Percentiles rank a stretch among this genome's conserved stretches.
phyloP scores from a whole-genome alignment of 208 protist genomes.

The Crithidia mellificae region DNA sequence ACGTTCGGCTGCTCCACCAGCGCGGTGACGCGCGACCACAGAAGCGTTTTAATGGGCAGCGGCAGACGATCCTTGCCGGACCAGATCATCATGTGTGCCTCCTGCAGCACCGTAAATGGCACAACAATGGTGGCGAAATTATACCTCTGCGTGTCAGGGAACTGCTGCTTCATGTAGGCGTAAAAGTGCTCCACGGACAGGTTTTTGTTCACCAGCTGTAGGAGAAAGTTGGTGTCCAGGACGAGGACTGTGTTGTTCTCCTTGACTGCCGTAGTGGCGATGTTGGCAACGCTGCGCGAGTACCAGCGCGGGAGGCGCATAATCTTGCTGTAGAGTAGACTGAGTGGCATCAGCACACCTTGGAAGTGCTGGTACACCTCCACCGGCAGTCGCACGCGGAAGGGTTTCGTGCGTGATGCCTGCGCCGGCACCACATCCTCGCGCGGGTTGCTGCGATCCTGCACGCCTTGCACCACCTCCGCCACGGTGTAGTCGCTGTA shows the following conservation, averaged over 20 bases:
- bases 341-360: conserved; percentile 49
- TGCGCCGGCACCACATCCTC: not conserved
- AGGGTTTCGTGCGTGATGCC: conserved; percentile 25
- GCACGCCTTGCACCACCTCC: conserved; percentile 63
- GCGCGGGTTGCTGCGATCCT: conserved; percentile 50
- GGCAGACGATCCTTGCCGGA: conserved; percentile 34
- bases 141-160: conserved; percentile 42
- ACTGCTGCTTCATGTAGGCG: conserved; percentile 50
- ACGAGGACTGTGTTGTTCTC: conserved; percentile 50
- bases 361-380: conserved; percentile 60
- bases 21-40: conserved; percentile 72
- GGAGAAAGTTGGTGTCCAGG: conserved; percentile 85
- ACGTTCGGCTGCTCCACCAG: conserved; percentile 56
- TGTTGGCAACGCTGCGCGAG: conserved; percentile 36
- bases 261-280: conserved; percentile 45
- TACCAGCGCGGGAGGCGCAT: conserved; percentile 55
- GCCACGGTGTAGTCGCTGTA: conserved; percentile 55
- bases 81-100: conserved; percentile 75
- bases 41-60: conserved; percentile 41
- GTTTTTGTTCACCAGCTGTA: conserved; percentile 79
- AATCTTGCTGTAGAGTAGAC: conserved; percentile 45
- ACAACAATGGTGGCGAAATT: conserved; percentile 46
- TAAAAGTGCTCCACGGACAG: conserved; percentile 75
- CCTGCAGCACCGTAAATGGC: conserved; percentile 79
- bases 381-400: conserved; percentile 50